Evolutionary conservation across 1,284 basidiomycete genomes (phyloP).

Genomic region (Coniophora puteana): DNA sequence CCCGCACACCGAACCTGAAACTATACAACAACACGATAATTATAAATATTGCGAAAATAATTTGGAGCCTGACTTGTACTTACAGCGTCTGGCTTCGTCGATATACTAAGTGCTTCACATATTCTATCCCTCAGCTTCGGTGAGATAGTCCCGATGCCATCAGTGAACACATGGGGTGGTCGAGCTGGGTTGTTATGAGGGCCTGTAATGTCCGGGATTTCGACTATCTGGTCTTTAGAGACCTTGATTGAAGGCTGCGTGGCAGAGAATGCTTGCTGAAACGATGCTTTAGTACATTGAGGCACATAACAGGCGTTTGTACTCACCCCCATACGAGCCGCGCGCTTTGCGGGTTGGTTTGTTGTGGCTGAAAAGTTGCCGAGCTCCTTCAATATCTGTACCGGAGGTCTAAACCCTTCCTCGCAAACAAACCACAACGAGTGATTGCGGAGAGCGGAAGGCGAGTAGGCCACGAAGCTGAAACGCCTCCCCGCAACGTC

Average conservation of each 20-base stretch:
- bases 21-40: slow-evolving; percentile 24
- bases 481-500: slow-evolving; percentile 57
- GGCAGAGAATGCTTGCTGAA: slow-evolving; percentile 66
- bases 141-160: slow-evolving; percentile 70
- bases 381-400: slow-evolving; percentile 52
- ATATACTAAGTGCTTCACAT: slow-evolving; percentile 51
- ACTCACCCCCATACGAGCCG: slow-evolving; percentile 53
- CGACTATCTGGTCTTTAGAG: slow-evolving; percentile 46
- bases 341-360: slow-evolving; percentile 61
- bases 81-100: slow-evolving; percentile 51
- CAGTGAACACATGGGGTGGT: slow-evolving; percentile 63
- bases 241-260: slow-evolving; percentile 63
- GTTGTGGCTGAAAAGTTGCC: slow-evolving; percentile 57
- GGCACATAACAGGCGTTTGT: background rate
- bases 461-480: slow-evolving; percentile 69
- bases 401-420: slow-evolving; percentile 39
- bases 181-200: no score
- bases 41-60: background rate
- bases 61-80: slow-evolving; percentile 17
- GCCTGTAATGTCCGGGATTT: slow-evolving; percentile 44
- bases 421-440: slow-evolving; percentile 63
- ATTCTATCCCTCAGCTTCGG: slow-evolving; percentile 49
- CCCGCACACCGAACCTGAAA: slow-evolving; percentile 72
- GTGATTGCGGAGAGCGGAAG: slow-evolving; percentile 60
- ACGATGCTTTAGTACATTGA: background rate